Evolutionary conservation across 371 early-diverging fungal species (phyloP), one percentile per base, ranked within the genome.

Genomic region (Dichotomocladium elegans): DNA sequence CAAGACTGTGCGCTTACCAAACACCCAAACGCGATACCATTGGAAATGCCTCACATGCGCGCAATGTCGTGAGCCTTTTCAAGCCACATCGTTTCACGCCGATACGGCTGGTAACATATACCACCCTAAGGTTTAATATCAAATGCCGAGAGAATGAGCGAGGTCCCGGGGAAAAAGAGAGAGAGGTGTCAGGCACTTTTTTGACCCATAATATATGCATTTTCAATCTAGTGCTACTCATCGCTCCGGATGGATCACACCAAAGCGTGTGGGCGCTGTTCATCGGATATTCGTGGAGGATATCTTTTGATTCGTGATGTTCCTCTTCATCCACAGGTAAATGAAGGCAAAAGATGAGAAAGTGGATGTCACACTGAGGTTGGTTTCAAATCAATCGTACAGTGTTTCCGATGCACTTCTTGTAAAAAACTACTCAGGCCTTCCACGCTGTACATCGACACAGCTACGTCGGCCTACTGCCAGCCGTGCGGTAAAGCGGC

Each of bases 321-420:
- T 17, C 22, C 31, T 3, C 27, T 65, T 7, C 72, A 72, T 52
- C 47, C 63, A 14, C 60, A 58, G 45, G 74, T 69, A 64, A 53
- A 27, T 45, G 12, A n/a, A 40, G 1, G 30, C 42, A 41, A 2
- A 19, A 46, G 42, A 44, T 27, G 2, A 61, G 11, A 26, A 51
- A 17, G 4, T 9, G n/a, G 26, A 27, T 46, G 6, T 27, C n/a
- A 45, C n/a, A n/a, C 28, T 44, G 14, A 51, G 3, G 0, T 17
- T 24, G 6, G 14, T 21, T 30, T 14, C 4, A 34, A 27, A 30
- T 14, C 19, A 22, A 10, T 19, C 29, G 43, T 5, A 21, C 28
- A 72, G 76, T 75, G 76, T 34, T 72, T 75, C 29, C 57, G 63
- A 27, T 75, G 76, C 35, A 63, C 60, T 7, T 44, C 51, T 3